Base-by-base conservation (phyloP, 345 rosid species). In the Aquilaria malaccensis region DNA sequence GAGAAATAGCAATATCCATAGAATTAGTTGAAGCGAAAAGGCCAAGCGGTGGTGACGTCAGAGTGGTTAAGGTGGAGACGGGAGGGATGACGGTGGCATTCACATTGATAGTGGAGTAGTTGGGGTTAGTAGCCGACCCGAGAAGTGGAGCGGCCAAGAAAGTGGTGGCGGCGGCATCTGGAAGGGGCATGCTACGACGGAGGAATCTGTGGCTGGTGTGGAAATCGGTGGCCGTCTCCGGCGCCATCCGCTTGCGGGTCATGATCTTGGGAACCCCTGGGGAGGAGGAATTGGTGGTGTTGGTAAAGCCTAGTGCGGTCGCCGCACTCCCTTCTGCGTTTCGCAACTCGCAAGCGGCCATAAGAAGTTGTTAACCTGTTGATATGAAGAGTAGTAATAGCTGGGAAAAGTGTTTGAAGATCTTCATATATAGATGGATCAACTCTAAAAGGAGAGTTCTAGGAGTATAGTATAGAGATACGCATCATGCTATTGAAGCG, bases 181-280 rank as follows among this genome's bases (percentile, higher is more conserved):
- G 33, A 30, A 51, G 47, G n/a, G 52, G 11, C n/a, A 49, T 33
- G 30, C 10, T 51, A 12, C 79, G 77, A 70, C 79, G 75, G 48
- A 75, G 76, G 70, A 75, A 74, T 59, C 81, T 81, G 55, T 67
- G 77, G 63, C 66, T 65, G 54, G 55, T 67, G 56, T 58, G 63
- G 56, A 56, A 75, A 62, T 56, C 59, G 50, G 69, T 65, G 60
- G 79, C 80, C 86, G 88, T 78, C 74, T 94, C 99, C 0, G 96
- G 81, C 37, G 96, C 97, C 85, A 83, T 72, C 65, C 99, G 74
- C 74, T 94, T 93, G 64, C 97, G 77, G 72, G 75, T 78, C 94
- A 84, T 81, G 73, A 69, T 81, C 45, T 61, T 37, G 4, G 43
- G 7, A 9, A 9, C 60, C 14, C 65, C 68, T 55, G 58, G 14